phyloP scores from a whole-genome alignment of 305 asterid species.

The Plantago coronopus region DNA sequence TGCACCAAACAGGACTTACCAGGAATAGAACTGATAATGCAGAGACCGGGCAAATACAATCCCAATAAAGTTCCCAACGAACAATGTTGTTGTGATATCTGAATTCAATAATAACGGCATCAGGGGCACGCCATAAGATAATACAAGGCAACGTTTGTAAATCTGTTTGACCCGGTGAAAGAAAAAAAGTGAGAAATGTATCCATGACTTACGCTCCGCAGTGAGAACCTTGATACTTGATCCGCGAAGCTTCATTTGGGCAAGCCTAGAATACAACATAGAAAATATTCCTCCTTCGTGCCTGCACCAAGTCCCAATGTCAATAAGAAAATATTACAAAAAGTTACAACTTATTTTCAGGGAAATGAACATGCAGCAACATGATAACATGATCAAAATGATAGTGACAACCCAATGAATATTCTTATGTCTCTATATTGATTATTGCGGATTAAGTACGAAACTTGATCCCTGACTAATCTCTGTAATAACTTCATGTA shows the following conservation, averaged over 20 bases:
- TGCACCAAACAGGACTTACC: conserved; percentile 41
- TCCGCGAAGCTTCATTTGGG: conserved; percentile 34
- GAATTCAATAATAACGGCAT: conserved; percentile 26
- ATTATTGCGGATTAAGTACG: too few species aligned
- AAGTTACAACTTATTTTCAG: too few species aligned
- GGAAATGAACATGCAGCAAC: too few species aligned
- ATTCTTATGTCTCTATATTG: too few species aligned
- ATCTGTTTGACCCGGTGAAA: background rate
- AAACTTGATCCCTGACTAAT: too few species aligned
- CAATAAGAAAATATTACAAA: background rate
- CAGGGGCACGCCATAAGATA: conserved; percentile 7
- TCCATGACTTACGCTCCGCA: conserved; percentile 58
- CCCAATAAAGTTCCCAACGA: conserved; percentile 88
- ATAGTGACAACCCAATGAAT: too few species aligned
- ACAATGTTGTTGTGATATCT: conserved; percentile 75
- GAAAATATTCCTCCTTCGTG: conserved; percentile 73
- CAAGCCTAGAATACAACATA: conserved; percentile 41
- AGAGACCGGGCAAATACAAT: conserved; percentile 84
- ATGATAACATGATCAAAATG: too few species aligned
- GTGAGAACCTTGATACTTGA: conserved; percentile 35
- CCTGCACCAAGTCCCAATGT: conserved; percentile 39
- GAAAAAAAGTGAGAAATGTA: conserved; percentile 9
- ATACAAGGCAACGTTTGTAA: background rate
- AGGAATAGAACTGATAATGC: conserved; percentile 90
- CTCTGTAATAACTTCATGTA: too few species aligned